These are phyloP conservation scores for Dictyostelium brefeldianum DNA, from an alignment of 78 protist genomes.

Conservation along the genomic window DNA sequence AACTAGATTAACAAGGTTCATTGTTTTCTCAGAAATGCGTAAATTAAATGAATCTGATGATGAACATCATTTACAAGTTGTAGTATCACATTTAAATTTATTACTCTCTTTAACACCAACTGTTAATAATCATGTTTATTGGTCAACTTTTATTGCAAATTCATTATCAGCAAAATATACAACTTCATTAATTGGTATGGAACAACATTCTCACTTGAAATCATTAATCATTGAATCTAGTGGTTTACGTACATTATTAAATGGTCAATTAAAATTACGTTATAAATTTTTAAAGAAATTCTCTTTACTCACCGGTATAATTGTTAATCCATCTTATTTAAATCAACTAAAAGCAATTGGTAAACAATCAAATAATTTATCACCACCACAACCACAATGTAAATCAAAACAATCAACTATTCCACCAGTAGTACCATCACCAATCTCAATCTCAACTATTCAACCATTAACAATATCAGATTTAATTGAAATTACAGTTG, in stretches of 20 bases:
- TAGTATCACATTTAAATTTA: slow-evolving; percentile 20
- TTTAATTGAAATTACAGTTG: slow-evolving; percentile 24
- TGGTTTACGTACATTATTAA: background rate
- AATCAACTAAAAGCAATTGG: background rate
- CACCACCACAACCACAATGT: no score
- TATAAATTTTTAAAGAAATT: slow-evolving; percentile 56
- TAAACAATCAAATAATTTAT: no score
- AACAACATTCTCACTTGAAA: background rate
- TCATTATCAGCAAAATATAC: slow-evolving; percentile 33
- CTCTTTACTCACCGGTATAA: slow-evolving; percentile 41
- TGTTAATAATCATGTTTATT: slow-evolving; percentile 7
- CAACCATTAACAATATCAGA: slow-evolving; percentile 16
- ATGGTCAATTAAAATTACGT: background rate
- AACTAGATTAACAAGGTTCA: slow-evolving; percentile 37
- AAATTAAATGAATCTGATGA: slow-evolving; percentile 48
- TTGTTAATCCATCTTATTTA: slow-evolving; percentile 11
- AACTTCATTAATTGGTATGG: background rate
- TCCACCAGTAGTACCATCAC: background rate
- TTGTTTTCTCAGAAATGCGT: slow-evolving; percentile 68
- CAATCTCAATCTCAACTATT: background rate
- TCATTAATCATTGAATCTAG: background rate
- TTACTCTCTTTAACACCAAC: background rate
- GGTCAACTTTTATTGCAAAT: slow-evolving; percentile 39
- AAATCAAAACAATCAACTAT: background rate
- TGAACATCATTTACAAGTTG: slow-evolving; percentile 33